Percentiles rank a stretch among this genome's conserved stretches.
These are phyloP conservation scores for Fusarium globosum DNA, from an alignment of 2,329 filamentous ascomycete species.

Conservation along the genomic window DNA sequence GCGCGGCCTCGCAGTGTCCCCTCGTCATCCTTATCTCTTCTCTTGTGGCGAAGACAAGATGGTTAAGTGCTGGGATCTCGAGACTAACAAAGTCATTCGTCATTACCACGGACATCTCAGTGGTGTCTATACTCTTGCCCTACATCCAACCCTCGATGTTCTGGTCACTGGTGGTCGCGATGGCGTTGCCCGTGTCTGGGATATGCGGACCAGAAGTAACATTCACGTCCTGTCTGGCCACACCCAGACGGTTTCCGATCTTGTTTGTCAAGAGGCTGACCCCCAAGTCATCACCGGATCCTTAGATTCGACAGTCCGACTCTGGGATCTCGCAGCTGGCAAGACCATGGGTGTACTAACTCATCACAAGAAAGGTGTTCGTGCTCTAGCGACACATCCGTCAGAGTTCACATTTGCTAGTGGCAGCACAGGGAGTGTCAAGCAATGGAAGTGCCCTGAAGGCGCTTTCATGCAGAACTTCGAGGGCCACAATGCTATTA, in stretches of 20 bases:
- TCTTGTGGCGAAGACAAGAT: constrained; percentile 99
- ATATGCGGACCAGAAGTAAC: constrained; percentile 96
- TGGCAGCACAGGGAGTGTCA: constrained; percentile 92
- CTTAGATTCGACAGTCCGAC: constrained; percentile 87
- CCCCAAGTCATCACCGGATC: constrained; percentile 96
- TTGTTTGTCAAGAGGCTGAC: constrained; percentile 95
- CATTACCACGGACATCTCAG: constrained; percentile 98
- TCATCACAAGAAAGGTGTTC: constrained; percentile 98
- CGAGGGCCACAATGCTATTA: constrained; percentile 94
- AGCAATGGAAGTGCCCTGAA: constrained; percentile 99
- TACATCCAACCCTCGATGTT: constrained; percentile 96
- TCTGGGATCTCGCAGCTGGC: constrained; percentile 96
- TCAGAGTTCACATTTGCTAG: constrained; percentile 96
- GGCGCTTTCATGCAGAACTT: constrained; percentile 99
- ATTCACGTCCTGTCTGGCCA: constrained; percentile 94
- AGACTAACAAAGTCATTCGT: constrained; percentile 99
- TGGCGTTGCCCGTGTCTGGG: constrained; percentile 95
- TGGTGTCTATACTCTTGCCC: constrained; percentile 89
- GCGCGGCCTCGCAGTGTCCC: constrained; percentile 89
- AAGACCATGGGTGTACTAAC: constrained; percentile 97
- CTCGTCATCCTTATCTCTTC: constrained; percentile 95
- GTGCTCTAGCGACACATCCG: constrained; percentile 85
- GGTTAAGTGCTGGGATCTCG: constrained; percentile 99
- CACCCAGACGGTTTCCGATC: constrained; percentile 87
- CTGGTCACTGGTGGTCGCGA: constrained; percentile 95